Percentiles rank a stretch among this genome's conserved stretches.
Conservation (phyloP, 352 stramenopile genomes). For the Phytophthora lateralis region DNA sequence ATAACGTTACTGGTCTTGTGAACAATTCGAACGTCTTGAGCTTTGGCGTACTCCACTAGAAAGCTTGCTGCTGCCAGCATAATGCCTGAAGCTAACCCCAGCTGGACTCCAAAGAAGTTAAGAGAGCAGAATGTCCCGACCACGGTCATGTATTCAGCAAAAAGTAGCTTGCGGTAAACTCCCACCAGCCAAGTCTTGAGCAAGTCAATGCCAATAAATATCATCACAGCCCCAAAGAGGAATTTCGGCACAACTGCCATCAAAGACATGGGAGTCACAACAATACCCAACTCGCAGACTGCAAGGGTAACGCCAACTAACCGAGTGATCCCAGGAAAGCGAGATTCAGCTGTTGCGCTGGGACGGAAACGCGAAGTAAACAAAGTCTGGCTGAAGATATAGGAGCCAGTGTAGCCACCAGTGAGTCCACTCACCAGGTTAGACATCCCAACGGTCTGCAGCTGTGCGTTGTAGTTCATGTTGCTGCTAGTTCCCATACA, state of each 20-base stretch:
- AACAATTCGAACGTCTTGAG: constrained; percentile 59
- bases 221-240: constrained; percentile 97
- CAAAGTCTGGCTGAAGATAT: constrained; percentile 95
- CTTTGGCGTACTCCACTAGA: constrained; percentile 82
- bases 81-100: constrained; percentile 68
- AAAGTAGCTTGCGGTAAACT: constrained; percentile 63
- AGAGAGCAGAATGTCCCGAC: constrained; percentile 92
- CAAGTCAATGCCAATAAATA: constrained; percentile 96
- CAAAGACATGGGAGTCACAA: constrained; percentile 88
- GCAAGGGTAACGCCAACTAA: constrained; percentile 69
- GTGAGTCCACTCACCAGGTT: constrained; percentile 90
- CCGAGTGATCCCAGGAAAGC: constrained; percentile 56
- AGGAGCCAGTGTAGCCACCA: constrained; percentile 89
- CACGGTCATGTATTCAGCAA: constrained; percentile 90
- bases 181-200: constrained; percentile 84
- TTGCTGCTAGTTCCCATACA: constrained; percentile 92
- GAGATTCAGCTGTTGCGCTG: constrained; percentile 33
- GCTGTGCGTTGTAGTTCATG: constrained; percentile 94
- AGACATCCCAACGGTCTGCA: constrained; percentile 93
- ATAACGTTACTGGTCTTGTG: constrained; percentile 72
- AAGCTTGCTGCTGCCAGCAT: constrained; percentile 71
- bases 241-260: constrained; percentile 94
- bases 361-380: constrained; percentile 82
- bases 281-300: constrained; percentile 60
- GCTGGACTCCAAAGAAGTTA: constrained; percentile 90